Evolutionary conservation across 805 yeast genomes (phyloP), one percentile per base, ranked within the genome.

Genomic region (Zygosaccharomyces kombuchaensis): DNA sequence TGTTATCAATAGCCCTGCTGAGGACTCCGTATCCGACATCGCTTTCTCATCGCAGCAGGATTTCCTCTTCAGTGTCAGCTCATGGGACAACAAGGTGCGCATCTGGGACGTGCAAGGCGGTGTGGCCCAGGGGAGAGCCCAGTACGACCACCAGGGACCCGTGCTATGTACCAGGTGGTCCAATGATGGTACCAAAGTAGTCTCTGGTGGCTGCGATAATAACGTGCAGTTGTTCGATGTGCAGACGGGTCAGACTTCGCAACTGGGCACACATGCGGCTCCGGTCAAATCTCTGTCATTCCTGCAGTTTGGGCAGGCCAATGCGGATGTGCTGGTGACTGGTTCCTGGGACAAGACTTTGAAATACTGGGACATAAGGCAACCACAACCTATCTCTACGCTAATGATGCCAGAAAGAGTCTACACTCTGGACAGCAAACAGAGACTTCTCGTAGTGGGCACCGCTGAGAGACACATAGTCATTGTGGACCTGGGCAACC

Each of bases 311-410:
- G 96, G 95, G 0, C 88, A 90, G n/a, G 72, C 82, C 7, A 86
- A 85, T 56, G 78, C 88, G 1, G 73, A 70, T 23, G 87, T 87
- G 53, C 80, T 91, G 22, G 97, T 89, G 2, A 80, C 90, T 36
- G 96, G 96, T 6, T 87, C 96, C 6, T 93, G 97, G 97, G 99
- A 93, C 68, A 89, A 88, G 68, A 88, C 97, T 1, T 69, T 93
- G 52, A 82, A 80, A 63, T 93, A 93, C 67, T 91, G 99, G 99
- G 98, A 93, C 68, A 74, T 86, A 69, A 81, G 97, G 60, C 81
- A 82, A 54, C 85, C 83, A 36, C 82, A 78, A 56, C 93, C 98
- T 13, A 76, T 91, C 16, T 78, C 89, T 14, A 85, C 95, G 2
- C 70, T 93, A 34, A 77, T 78, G 58, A 71, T 93, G 63, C 96